These are phyloP conservation scores for Skeletonema marinoi DNA, from an alignment of 108 stramenopile genomes.

Conservation along the genomic window DNA sequence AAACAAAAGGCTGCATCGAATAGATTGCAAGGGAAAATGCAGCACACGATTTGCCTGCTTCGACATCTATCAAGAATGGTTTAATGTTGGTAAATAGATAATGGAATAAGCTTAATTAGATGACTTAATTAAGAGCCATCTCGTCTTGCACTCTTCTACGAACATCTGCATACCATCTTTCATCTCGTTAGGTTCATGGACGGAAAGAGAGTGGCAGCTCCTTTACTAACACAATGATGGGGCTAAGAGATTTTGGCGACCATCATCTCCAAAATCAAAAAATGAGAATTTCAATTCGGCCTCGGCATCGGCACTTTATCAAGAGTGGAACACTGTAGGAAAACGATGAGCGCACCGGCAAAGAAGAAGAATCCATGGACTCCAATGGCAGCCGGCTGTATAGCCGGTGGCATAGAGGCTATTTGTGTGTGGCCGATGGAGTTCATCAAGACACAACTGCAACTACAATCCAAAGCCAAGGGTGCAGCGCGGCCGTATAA, in stretches of 20 bases:
- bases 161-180: too few relatives aligned
- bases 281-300: too few relatives aligned
- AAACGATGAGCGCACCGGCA: slow-evolving; percentile 5
- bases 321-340: too few relatives aligned
- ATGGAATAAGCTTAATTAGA: background rate
- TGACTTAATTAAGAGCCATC: too few relatives aligned
- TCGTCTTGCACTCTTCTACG: too few relatives aligned
- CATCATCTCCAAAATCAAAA: too few relatives aligned
- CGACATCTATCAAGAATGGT: slow-evolving; percentile 88
- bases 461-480: slow-evolving; percentile 66
- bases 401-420: slow-evolving; percentile 85
- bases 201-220: too few relatives aligned
- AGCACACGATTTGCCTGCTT: slow-evolving; percentile 75
- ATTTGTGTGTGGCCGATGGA: slow-evolving; percentile 97
- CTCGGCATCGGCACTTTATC: too few relatives aligned
- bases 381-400: slow-evolving; percentile 83
- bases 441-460: slow-evolving; percentile 91
- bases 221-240: too few relatives aligned
- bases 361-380: slow-evolving; percentile 79
- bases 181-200: too few relatives aligned
- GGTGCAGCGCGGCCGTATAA: slow-evolving; percentile 76
- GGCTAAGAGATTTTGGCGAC: too few relatives aligned
- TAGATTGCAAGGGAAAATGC: slow-evolving; percentile 72
- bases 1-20: slow-evolving; percentile 59
- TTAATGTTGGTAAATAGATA: slow-evolving; percentile 15